Evolutionary conservation across 2,329 filamentous ascomycete genomes (phyloP).

Genomic region (Colletotrichum endophyticum): DNA sequence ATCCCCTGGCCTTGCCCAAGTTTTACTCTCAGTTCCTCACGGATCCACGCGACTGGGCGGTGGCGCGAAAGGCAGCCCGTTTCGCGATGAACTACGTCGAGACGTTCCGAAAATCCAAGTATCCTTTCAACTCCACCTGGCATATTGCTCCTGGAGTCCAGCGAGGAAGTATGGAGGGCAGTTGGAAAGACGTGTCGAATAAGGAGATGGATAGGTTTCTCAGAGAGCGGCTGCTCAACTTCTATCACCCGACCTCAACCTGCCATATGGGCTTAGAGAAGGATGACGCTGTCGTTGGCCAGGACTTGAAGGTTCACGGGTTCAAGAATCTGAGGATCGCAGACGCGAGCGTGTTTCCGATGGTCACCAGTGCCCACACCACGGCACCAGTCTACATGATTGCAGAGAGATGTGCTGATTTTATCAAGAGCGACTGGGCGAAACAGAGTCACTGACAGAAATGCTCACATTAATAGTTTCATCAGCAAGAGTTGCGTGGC

Average conservation of each 20-base stretch:
- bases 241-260: constrained; percentile 13
- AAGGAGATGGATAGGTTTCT: constrained; percentile 33
- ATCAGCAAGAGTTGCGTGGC: neutral
- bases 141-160: neutral
- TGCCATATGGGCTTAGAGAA: constrained; percentile 22
- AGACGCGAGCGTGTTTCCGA: constrained; percentile 33
- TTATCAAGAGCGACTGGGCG: constrained; percentile 26
- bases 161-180: neutral
- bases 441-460: neutral
- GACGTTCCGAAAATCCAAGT: constrained; percentile 29
- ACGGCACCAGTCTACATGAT: constrained; percentile 34
- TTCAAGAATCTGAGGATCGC: constrained; percentile 24
- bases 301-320: constrained; percentile 20
- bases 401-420: constrained; percentile 34
- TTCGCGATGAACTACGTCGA: constrained; percentile 34
- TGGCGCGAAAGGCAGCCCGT: constrained; percentile 29
- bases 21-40: constrained; percentile 34
- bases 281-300: constrained; percentile 15
- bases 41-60: constrained; percentile 30
- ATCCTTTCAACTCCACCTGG: constrained; percentile 22
- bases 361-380: constrained; percentile 30
- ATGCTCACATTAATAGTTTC: neutral
- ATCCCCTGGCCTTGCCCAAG: constrained; percentile 35
- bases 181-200: constrained; percentile 31
- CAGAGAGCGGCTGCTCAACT: neutral